A percentile compares a stretch with the other conserved stretches of the same genome.
phyloP scores from a whole-genome alignment of 2,329 filamentous ascomycete genomes.

The Paecilomyces formosus region DNA sequence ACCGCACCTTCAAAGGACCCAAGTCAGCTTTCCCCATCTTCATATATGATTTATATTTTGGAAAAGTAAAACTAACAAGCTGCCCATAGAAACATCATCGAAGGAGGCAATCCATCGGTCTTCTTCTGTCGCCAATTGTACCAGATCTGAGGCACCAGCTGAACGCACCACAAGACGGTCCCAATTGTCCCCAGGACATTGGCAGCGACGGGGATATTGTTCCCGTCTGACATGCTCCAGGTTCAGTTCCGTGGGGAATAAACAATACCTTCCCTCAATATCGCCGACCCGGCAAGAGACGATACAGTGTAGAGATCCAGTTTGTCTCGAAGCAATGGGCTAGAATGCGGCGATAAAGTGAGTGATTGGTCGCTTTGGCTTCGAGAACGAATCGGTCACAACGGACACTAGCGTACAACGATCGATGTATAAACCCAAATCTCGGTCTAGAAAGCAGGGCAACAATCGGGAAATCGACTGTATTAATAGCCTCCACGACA shows the following conservation, averaged over 20 bases:
- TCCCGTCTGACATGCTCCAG: conserved; percentile 6
- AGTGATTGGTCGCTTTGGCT: neutral
- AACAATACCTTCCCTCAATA: neutral
- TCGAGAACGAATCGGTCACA: neutral
- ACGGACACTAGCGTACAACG: neutral
- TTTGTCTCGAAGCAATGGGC: no score
- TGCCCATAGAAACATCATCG: conserved; percentile 61
- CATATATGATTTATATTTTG: neutral
- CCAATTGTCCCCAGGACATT: conserved; percentile 35
- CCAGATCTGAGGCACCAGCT: conserved; percentile 46
- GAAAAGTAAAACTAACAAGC: conserved; percentile 31
- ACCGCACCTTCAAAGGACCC: conserved; percentile 25
- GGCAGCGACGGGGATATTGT: conserved; percentile 25
- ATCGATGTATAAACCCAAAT: neutral
- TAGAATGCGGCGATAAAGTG: neutral
- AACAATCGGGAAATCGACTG: neutral
- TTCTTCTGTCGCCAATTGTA: conserved; percentile 55
- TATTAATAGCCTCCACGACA: neutral
- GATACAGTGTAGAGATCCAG: no score
- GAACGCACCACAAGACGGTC: conserved; percentile 33
- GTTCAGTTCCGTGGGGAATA: neutral
- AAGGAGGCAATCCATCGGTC: conserved; percentile 53
- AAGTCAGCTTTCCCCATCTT: conserved; percentile 10
- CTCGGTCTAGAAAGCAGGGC: neutral
- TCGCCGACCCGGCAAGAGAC: neutral